Percentiles rank a stretch among this genome's conserved stretches.
Conservation (phyloP, 2,329 filamentous ascomycete species). For the Eutypa lata region DNA sequence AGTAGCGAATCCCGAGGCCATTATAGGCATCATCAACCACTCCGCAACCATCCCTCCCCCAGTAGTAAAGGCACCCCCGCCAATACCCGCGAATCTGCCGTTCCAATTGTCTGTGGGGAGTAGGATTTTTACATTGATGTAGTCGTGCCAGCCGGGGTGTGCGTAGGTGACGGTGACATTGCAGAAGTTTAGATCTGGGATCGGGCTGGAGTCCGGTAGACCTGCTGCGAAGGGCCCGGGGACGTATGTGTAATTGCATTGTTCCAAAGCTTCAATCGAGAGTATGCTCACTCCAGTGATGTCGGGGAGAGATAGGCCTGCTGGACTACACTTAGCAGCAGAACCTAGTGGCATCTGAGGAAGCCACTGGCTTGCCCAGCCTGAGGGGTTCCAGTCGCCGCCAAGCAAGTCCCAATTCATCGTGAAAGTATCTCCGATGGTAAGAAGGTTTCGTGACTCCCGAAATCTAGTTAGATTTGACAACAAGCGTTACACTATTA, state of each 20-base stretch:
- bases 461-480: no score
- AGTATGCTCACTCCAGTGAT: constrained; percentile 3
- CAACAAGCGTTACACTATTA: no score
- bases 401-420: constrained; percentile 2
- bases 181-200: constrained; percentile 27
- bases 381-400: constrained; percentile 1
- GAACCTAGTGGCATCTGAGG: neutral
- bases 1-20: constrained; percentile 22
- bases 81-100: constrained; percentile 32
- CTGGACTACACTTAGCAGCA: constrained; percentile 1
- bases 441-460: no score
- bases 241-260: constrained; percentile 1
- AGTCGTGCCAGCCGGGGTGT: constrained; percentile 37
- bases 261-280: constrained; percentile 1
- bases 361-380: constrained; percentile 3
- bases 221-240: constrained; percentile 1
- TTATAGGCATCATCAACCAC: constrained; percentile 10
- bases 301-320: neutral
- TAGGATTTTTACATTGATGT: constrained; percentile 32
- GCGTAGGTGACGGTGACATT: constrained; percentile 41
- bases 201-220: neutral
- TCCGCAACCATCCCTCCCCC: constrained; percentile 17
- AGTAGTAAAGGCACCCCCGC: constrained; percentile 31
- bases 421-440: neutral
- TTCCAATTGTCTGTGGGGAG: constrained; percentile 33